Evolutionary conservation across 2,329 filamentous ascomycete species (phyloP), one percentile per base, ranked within the genome.

Genomic region (Cladosporium sp.): DNA sequence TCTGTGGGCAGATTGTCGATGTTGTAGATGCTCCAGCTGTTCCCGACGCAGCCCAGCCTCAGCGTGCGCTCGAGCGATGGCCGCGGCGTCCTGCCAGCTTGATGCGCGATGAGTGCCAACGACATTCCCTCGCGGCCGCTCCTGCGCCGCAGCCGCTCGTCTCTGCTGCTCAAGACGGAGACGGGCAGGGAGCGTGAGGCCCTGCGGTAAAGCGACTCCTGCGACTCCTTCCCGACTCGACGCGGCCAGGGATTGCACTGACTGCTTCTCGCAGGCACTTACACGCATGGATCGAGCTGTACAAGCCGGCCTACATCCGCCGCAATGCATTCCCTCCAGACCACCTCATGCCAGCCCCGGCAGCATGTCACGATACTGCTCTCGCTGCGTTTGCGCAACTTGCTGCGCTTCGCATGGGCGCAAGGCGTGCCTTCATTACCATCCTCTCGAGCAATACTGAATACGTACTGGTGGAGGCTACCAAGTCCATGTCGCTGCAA

Each of bases 381-480:
- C 65, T 75, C 9, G 69, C 68, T 4, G 69, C 72, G 1, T 70
- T 72, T 59, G 66, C 68, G 11, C 73, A 76, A 58, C 66, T 76
- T 8, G 70, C 70, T 7, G 69, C 73, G 55, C 69, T 73, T 58
- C 69, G 74, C 4, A 63, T 77, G 7, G 63, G 71, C 39, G 67
- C 67, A 2, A 66, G 71, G 30, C 68, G 74, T 5, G 69, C 67
- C 19, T 69, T 76, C 62, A 67, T 77, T 49, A 78, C 74, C 59
- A 71, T 82, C 11, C 76, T 82, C 49, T 79, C 81, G 61, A 73
- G 74, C 20, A 72, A 77, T 8, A 73, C 70, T 22, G 78, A 81
- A 61, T 81, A 78, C 58, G 76, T 82, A 25, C 67, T 82, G 12
- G 78, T 78, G n/a, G 80, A 82, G 64, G 75, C 78, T 11, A 79